Base-by-base conservation (phyloP, 257 asterid species). In the Primulina eburnea region DNA sequence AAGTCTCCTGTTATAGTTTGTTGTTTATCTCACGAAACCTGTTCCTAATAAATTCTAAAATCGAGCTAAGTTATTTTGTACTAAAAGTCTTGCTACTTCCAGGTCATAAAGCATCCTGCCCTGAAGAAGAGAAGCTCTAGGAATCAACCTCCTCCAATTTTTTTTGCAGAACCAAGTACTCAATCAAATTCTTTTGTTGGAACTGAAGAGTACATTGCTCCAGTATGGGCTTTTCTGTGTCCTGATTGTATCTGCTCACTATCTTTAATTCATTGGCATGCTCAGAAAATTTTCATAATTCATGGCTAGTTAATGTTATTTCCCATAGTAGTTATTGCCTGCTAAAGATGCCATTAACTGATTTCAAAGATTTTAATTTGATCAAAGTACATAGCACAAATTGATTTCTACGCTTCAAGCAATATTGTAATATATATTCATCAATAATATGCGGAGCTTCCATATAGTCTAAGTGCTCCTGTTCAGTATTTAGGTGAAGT, bases 101-200 rank as follows among this genome's bases (percentile, higher is more conserved):
- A 93, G 97, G 92, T 93, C 65, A 82, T 87, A 79, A 89, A 85
- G 81, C 95, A 75, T 73, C 90, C 95, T 56, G 88, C 81, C 4
- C 43, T 79, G 1, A 89, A 78, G 83, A 82, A 75, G 28, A 76
- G 92, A 79, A 86, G 88, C 79, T 87, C 96, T 14, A 83, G 81
- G 76, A 85, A 84, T 71, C 91, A 88, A 62, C 96, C 86, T 37
- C 92, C 92, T 69, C 99, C 99, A 55, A 73, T 78, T 33, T 87
- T 93, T 68, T 85, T 89, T 65, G 97, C 99, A 64, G 97, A 93
- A 77, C 99, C 99, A 70, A 73, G 70, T 76, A 75, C 96, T 8
- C 97, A 86, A 72, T 93, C 99, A 40, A 93, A 93, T 84, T 93
- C 99, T 30, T 93, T 93, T 60, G 99, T 93, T 29, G 99, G 99